Percentiles rank a stretch among this genome's conserved stretches.
These are phyloP conservation scores for Alternaria tenuissima DNA, from an alignment of 2,329 filamentous ascomycete genomes.

Conservation along the genomic window DNA sequence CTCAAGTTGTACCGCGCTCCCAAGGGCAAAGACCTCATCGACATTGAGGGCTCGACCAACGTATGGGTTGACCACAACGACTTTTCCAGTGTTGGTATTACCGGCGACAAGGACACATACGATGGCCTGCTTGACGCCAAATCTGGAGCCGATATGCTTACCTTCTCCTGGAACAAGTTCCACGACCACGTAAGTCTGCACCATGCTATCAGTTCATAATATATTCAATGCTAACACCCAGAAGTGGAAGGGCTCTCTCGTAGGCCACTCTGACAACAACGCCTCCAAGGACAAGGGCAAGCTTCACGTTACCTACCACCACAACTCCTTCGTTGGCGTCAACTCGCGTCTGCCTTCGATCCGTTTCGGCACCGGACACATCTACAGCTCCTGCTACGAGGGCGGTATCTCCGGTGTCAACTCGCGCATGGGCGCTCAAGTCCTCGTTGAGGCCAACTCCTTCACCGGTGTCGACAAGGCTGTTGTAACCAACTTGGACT, in stretches of 20 bases:
- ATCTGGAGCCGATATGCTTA: constrained; percentile 69
- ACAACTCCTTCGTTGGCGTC: constrained; percentile 71
- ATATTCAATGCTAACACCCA: constrained; percentile 12
- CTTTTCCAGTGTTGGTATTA: constrained; percentile 62
- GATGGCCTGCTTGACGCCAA: constrained; percentile 65
- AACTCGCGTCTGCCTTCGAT: constrained; percentile 70
- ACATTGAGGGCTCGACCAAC: constrained; percentile 65
- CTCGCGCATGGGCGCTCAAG: constrained; percentile 54
- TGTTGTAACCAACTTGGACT: constrained; percentile 66
- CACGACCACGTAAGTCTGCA: constrained; percentile 59
- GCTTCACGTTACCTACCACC: constrained; percentile 70
- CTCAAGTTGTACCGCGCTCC: constrained; percentile 67
- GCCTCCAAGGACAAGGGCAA: constrained; percentile 63
- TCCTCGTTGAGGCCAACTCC: constrained; percentile 57
- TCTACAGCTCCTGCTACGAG: constrained; percentile 61
- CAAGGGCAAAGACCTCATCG: constrained; percentile 66
- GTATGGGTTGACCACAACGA: constrained; percentile 72
- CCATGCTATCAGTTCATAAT: background rate
- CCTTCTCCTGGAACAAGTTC: constrained; percentile 61
- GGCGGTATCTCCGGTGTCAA: constrained; percentile 53
- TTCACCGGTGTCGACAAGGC: constrained; percentile 67
- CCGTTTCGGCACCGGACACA: constrained; percentile 72
- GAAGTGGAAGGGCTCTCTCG: constrained; percentile 65
- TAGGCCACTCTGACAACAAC: constrained; percentile 54
- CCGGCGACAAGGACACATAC: constrained; percentile 43